Conservation (phyloP, 495 filamentous ascomycete species). For the Penicillium ucsense region DNA sequence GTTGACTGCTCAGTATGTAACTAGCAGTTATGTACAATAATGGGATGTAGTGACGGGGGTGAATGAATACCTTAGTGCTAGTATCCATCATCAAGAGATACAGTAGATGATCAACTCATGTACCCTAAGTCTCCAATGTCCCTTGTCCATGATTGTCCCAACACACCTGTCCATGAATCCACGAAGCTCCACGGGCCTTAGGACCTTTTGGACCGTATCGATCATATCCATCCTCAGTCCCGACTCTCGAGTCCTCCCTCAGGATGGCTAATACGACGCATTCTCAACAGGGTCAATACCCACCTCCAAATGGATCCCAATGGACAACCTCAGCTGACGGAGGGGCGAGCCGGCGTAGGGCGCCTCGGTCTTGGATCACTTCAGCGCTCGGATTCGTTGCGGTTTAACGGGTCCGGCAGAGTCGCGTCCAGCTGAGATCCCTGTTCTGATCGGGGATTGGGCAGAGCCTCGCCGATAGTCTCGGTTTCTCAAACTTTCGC, state of each 20-base stretch:
- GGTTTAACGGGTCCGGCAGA: slow-evolving; percentile 13
- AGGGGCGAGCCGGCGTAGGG: slow-evolving; percentile 23
- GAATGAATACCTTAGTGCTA: too few relatives aligned
- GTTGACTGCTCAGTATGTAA: too few relatives aligned
- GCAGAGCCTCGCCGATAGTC: slow-evolving; percentile 15
- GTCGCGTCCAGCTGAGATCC: slow-evolving; percentile 18
- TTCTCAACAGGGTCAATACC: too few relatives aligned
- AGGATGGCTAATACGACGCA: too few relatives aligned
- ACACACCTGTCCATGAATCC: background rate
- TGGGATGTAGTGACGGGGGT: background rate
- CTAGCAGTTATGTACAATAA: too few relatives aligned
- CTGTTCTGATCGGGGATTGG: slow-evolving; percentile 23
- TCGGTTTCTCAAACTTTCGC: slow-evolving; percentile 11
- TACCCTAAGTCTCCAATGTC: too few relatives aligned
- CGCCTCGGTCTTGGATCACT: slow-evolving; percentile 14
- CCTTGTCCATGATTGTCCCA: slow-evolving; percentile 1
- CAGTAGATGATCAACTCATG: too few relatives aligned
- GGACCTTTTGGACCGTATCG: too few relatives aligned
- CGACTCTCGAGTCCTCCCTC: too few relatives aligned
- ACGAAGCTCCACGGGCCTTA: too few relatives aligned
- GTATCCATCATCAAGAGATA: too few relatives aligned
- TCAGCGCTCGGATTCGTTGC: slow-evolving; percentile 18
- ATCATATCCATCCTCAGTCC: too few relatives aligned
- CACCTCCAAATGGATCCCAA: background rate
- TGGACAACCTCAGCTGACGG: slow-evolving; percentile 23